phyloP scores from a whole-genome alignment of 1,284 basidiomycete genomes.

The Kwoniella shivajii region DNA sequence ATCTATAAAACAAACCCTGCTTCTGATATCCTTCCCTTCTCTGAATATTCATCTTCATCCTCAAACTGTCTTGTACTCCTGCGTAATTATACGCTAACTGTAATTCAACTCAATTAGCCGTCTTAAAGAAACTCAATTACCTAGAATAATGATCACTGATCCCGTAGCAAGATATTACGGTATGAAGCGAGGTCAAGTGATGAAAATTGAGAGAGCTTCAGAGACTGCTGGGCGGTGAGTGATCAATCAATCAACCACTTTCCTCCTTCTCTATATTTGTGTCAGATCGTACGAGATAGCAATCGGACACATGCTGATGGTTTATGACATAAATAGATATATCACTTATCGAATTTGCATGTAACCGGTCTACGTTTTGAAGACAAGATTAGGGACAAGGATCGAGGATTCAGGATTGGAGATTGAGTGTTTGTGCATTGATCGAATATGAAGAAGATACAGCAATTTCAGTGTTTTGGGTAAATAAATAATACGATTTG shows the following conservation, averaged over 20 bases:
- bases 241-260: not conserved
- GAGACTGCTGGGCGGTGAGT: conserved; percentile 89
- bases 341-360: conserved; percentile 55
- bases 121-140: conserved; percentile 95
- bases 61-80: no score
- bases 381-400: not conserved
- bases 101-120: conserved; percentile 62
- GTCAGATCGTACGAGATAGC: not conserved
- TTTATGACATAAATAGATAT: conserved; percentile 35
- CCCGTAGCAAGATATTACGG: conserved; percentile 98
- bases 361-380: no score
- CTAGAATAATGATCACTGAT: conserved; percentile 92
- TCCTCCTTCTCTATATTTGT: not conserved
- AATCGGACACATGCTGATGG: no score
- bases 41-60: no score
- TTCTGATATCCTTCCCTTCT: no score
- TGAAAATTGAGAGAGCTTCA: conserved; percentile 95
- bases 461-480: not conserved
- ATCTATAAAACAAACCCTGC: no score
- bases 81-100: not conserved
- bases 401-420: not conserved
- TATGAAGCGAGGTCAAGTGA: conserved; percentile 90
- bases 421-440: not conserved
- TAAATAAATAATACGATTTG: not conserved
- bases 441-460: not conserved